A percentile compares a stretch with the other conserved stretches of the same genome.
phyloP scores from a whole-genome alignment of 2,329 filamentous ascomycete species.

The Gnomoniopsis smithogilvyi region DNA sequence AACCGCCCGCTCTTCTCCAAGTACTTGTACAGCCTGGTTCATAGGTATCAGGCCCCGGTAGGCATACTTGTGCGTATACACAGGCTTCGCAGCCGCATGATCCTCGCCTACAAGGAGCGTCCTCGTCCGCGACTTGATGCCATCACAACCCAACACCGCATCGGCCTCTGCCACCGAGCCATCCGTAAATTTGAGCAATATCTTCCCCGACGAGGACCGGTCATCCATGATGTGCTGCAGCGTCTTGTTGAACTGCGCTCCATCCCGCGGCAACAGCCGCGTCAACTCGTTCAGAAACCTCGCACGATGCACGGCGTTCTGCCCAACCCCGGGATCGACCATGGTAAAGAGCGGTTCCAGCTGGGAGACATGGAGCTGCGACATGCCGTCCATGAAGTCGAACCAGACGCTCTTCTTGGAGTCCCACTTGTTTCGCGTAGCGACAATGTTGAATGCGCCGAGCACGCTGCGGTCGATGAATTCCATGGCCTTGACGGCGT shows the following conservation, averaged over 20 bases:
- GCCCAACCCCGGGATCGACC: conserved; percentile 16
- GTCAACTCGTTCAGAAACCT: conserved; percentile 26
- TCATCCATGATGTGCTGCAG: conserved; percentile 28
- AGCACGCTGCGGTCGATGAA: conserved; percentile 26
- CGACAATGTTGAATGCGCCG: conserved; percentile 26
- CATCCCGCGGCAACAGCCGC: conserved; percentile 21
- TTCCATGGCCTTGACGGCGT: conserved; percentile 30
- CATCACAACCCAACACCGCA: conserved; percentile 54
- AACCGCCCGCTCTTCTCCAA: conserved; percentile 38
- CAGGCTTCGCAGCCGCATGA: conserved; percentile 36
- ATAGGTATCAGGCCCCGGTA: conserved; percentile 50
- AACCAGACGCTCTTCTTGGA: conserved; percentile 24
- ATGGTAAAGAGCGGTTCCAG: conserved; percentile 22
- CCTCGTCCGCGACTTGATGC: conserved; percentile 55
- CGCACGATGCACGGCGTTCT: conserved; percentile 23
- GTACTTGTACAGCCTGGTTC: conserved; percentile 44
- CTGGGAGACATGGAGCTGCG: conserved; percentile 6
- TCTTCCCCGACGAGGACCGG: conserved; percentile 8
- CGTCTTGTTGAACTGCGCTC: conserved; percentile 25
- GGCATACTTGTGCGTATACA: conserved; percentile 54
- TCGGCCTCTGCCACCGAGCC: conserved; percentile 27
- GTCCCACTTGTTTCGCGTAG: conserved; percentile 24
- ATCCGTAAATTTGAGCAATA: conserved; percentile 23
- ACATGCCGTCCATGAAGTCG: conserved; percentile 24
- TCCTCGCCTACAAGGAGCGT: conserved; percentile 45